Base-by-base conservation (phyloP, 306 rosid genomes). In the Mimosa bimucronata region DNA sequence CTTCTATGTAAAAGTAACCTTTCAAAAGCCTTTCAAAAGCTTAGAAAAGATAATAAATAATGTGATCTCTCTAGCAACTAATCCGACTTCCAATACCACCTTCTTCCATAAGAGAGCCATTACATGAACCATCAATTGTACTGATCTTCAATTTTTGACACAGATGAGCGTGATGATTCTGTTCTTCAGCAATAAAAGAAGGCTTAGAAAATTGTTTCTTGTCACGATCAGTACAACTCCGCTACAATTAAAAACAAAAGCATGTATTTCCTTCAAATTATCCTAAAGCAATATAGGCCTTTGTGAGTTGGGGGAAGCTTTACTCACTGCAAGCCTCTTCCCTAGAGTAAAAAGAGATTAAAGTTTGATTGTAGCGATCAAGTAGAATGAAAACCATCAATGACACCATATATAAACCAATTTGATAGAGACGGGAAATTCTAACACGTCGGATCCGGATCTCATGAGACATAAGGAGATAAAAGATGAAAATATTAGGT, bases 401-500 rank as follows among this genome's bases (percentile, higher is more conserved):
- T 1, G 13, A 75, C 40, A 52, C 16, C 61, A 52, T 23, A 73
- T 29, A 70, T 26, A 42, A 66, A 58, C 42, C 64, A 58, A 72
- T 6, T 37, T 76, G 71, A 55, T 9, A 25, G 65, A 9, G 41
- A 69, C 28, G 2, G 16, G 23, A 72, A 75, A 66, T 71, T 38
- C 65, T 31, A 79, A n/a, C 18, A 61, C 29, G 77, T 73, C 15
- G 50, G 71, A 23, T n/a, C 60, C 21, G 44, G 29, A 74, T 64
- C 71, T 66, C n/a, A n/a, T n/a, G n/a, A n/a, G n/a, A n/a, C 29
- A 23, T 21, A 12, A 5, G n/a, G 55, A 69, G 34, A 41, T 21
- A 23, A 25, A 87, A 82, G 79, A 78, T 75, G 44, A 67, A 72
- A 82, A 80, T 78, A 79, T 62, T 76, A 84, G 80, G 62, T 75